A percentile compares a stretch with the other conserved stretches of the same genome.
Evolutionary conservation across 176 grass and related monocot genomes (phyloP).

Genomic region (Musa troglodytarum): DNA sequence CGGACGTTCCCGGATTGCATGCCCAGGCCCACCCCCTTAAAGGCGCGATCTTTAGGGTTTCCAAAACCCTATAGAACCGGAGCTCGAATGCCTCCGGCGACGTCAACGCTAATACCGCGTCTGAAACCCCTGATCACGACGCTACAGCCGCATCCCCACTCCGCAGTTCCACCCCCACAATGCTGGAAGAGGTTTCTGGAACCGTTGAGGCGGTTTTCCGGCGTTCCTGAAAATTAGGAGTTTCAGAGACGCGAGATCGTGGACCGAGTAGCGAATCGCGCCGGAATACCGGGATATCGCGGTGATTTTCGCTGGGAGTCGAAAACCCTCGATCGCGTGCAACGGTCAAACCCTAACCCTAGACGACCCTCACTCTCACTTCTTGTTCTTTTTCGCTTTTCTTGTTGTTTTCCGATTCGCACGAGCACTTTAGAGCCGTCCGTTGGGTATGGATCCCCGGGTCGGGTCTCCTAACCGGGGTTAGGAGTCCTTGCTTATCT

Average conservation of each 20-base stretch:
- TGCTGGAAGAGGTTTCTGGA: neutral
- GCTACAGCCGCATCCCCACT: neutral
- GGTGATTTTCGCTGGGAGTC: constrained; percentile 1
- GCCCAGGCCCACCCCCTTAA: neutral
- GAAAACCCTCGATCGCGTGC: constrained; percentile 15
- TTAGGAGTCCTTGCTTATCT: neutral
- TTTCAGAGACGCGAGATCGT: neutral
- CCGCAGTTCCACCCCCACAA: neutral
- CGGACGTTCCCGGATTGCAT: constrained; percentile 20
- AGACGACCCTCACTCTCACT: neutral
- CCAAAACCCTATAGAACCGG: neutral
- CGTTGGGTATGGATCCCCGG: neutral
- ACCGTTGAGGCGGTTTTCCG: neutral
- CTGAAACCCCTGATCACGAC: neutral
- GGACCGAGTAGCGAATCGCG: neutral
- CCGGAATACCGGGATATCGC: constrained; percentile 21
- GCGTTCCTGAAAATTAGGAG: neutral
- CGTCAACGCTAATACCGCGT: neutral
- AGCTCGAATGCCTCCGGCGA: neutral
- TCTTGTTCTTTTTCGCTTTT: constrained; percentile 1
- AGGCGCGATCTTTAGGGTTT: neutral
- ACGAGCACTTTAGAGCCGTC: neutral
- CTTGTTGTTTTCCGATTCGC: neutral
- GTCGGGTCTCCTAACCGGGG: constrained; percentile 2
- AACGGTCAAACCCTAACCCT: constrained; percentile 21